These are phyloP conservation scores for Pueraria montana DNA, from an alignment of 306 rosid genomes.

Conservation along the genomic window DNA sequence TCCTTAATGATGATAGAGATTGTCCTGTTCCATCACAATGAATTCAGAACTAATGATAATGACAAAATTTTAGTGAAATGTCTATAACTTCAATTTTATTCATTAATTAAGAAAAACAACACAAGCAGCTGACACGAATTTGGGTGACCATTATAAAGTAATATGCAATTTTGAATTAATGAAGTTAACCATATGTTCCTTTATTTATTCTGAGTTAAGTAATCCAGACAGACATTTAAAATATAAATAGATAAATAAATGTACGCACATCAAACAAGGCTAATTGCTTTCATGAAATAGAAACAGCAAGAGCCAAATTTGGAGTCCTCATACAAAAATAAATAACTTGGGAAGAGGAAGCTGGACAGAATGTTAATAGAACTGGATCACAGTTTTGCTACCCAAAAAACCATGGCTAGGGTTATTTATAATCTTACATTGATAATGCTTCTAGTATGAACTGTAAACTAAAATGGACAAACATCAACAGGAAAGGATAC, in stretches of 20 bases:
- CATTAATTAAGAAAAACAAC: neutral
- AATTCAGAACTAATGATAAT: slow-evolving; percentile 48
- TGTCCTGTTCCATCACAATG: slow-evolving; percentile 71
- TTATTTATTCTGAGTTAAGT: slow-evolving; percentile 7
- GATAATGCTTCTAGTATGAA: slow-evolving; percentile 25
- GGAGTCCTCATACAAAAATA: neutral
- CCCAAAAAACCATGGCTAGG: slow-evolving; percentile 3
- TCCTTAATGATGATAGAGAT: slow-evolving; percentile 83
- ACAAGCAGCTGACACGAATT: slow-evolving; percentile 25
- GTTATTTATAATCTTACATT: slow-evolving; percentile 17
- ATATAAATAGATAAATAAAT: slow-evolving; percentile 30
- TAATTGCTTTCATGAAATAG: slow-evolving; percentile 30
- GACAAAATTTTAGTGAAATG: slow-evolving; percentile 36
- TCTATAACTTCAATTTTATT: slow-evolving; percentile 40
- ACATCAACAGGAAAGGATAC: slow-evolving; percentile 32
- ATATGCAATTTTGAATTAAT: slow-evolving; percentile 3
- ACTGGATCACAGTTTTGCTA: slow-evolving; percentile 1
- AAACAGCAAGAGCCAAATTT: slow-evolving; percentile 31
- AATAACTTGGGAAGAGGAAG: slow-evolving; percentile 28
- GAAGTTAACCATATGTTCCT: slow-evolving; percentile 24
- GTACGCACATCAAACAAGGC: slow-evolving; percentile 16
- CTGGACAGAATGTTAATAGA: slow-evolving; percentile 14
- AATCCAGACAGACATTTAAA: slow-evolving; percentile 24
- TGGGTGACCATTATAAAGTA: slow-evolving; percentile 8
- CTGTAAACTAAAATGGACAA: slow-evolving; percentile 38